phyloP scores from a whole-genome alignment of 73 alveolate species.

The Urostyla sp. region DNA sequence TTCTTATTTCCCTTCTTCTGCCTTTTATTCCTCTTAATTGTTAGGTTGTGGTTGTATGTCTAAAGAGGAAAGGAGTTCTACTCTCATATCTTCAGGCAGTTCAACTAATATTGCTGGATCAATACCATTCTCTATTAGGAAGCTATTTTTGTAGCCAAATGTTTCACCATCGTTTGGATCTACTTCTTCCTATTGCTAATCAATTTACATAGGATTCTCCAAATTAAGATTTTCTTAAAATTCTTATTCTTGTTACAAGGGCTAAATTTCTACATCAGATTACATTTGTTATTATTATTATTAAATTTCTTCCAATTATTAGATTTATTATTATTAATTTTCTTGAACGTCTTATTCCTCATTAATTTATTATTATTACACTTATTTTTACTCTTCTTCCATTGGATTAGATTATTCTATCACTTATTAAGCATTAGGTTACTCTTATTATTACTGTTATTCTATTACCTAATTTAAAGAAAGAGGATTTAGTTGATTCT shows the following conservation, averaged over 20 bases:
- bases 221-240: not conserved
- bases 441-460: not conserved
- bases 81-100: constrained; percentile 68
- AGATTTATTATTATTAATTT: constrained; percentile 10
- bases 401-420: not conserved
- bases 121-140: constrained; percentile 37
- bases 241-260: not conserved
- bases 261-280: not conserved
- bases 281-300: not conserved
- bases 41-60: constrained; percentile 17
- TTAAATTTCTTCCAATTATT: not conserved
- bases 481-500: not conserved
- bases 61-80: constrained; percentile 49
- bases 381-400: not conserved
- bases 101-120: constrained; percentile 61
- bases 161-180: constrained; percentile 10
- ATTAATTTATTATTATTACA: constrained; percentile 3
- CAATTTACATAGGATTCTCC: not conserved
- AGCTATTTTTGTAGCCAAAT: constrained; percentile 39
- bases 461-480: not conserved
- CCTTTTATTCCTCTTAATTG: constrained; percentile 2
- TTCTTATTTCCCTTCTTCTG: not conserved
- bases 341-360: not conserved
- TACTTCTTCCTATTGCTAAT: not conserved
- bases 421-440: not conserved